phyloP scores from a whole-genome alignment of 2,329 filamentous ascomycete species.

The Cytospora chrysosperma region DNA sequence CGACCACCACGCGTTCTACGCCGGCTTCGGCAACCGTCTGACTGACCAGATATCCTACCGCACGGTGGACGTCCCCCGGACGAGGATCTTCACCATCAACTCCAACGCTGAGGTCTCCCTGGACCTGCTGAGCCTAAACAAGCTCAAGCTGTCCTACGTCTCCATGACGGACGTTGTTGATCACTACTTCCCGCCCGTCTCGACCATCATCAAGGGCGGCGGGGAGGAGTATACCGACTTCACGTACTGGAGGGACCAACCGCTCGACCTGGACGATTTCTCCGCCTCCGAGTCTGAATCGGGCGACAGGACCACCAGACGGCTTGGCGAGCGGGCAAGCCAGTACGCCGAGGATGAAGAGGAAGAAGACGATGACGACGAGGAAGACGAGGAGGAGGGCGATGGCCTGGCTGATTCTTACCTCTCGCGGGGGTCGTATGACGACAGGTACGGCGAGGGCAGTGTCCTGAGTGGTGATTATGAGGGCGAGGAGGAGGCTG shows the following conservation, averaged over 20 bases:
- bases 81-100: constrained; percentile 97
- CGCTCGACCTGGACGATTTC: constrained; percentile 84
- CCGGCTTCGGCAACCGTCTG: constrained; percentile 92
- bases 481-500: constrained; percentile 40
- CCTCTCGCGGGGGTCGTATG: constrained; percentile 39
- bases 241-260: constrained; percentile 88
- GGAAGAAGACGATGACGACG: constrained; percentile 43
- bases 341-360: constrained; percentile 42
- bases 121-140: constrained; percentile 86
- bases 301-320: constrained; percentile 42
- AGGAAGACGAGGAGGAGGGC: constrained; percentile 41
- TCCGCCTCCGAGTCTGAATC: constrained; percentile 73
- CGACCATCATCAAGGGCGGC: constrained; percentile 80
- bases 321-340: constrained; percentile 48
- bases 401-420: constrained; percentile 47
- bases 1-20: constrained; percentile 83
- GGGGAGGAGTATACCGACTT: constrained; percentile 97
- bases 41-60: constrained; percentile 96
- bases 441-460: constrained; percentile 39
- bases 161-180: constrained; percentile 97
- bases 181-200: constrained; percentile 94
- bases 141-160: constrained; percentile 94
- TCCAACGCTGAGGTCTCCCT: constrained; percentile 93
- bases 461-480: constrained; percentile 45
- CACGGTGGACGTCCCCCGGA: constrained; percentile 91